Base-by-base conservation (phyloP, 2,329 filamentous ascomycete genomes). In the Teratosphaeriaceae sp. region DNA sequence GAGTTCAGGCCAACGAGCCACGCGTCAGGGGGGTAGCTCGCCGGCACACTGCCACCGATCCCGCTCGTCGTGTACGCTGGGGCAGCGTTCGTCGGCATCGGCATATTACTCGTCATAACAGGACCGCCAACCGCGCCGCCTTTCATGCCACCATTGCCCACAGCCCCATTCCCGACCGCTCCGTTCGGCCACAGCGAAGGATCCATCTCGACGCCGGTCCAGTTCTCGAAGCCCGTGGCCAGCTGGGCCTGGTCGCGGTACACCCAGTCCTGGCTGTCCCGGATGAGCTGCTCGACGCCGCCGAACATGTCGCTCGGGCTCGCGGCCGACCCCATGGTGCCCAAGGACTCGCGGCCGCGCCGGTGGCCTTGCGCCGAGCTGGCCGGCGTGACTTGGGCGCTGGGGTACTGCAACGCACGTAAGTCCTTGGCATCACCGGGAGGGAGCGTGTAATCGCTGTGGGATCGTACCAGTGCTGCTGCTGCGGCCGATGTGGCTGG, bases 191-290 rank as follows among this genome's bases (percentile, higher is more conserved):
- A 54, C 1, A 45, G 43, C 12, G 44, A 34, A 2, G 50, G 34
- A 31, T 57, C 55, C n/a, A 52, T 35, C 18, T 52, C 51, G 8
- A 51, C 18, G 18, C 43, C 38, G 42, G 66, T 66, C 79, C 80
- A 84, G 42, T 79, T 80, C 20, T 75, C 80, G 49, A 84, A 77
- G 1, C 79, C 80, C 3, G 74, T 60, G 0, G 76, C 78, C 3
- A 84, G 63, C 38, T 76, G 74, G 15, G 69, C 73, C 53, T 84
- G 79, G 54, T 85, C 80, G 26, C 73, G 67, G 42, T 80, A 69
- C 70, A 46, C 46, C 43, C 46, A 80, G 52, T 83, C 76, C 47
- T 82, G 78, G 37, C 75, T 77, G 38, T 83, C 79, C 35, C 76
- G 72, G 3, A 83, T 70, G 4, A 84, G 61, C 34, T 75, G 74